Evolutionary conservation across 345 rosid species (phyloP).

Genomic region (Salix arbutifolia): DNA sequence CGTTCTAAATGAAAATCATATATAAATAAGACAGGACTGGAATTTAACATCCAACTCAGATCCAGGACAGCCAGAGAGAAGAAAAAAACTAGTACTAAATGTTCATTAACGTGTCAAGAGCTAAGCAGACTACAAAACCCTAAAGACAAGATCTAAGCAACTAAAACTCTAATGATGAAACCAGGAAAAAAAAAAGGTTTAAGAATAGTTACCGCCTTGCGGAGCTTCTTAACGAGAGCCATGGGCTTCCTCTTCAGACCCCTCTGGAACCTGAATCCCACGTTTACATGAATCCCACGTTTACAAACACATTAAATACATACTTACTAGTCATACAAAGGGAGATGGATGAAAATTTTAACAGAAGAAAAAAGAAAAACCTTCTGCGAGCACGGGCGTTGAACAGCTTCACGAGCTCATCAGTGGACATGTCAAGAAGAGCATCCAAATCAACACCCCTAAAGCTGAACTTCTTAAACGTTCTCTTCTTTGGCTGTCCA

Average conservation of each 20-base stretch:
- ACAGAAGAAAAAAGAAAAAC: neutral
- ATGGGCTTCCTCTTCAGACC: slow-evolving; percentile 54
- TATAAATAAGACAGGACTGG: no score
- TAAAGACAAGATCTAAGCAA: neutral
- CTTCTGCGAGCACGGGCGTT: slow-evolving; percentile 28
- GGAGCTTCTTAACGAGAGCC: slow-evolving; percentile 35
- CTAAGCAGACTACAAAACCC: neutral
- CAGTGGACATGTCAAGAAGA: slow-evolving; percentile 31
- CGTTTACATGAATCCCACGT: slow-evolving; percentile 10
- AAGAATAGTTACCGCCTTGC: slow-evolving; percentile 24
- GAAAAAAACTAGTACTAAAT: neutral
- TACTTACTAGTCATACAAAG: no score
- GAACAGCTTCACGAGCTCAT: slow-evolving; percentile 32
- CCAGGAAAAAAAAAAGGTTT: neutral
- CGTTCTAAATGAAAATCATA: neutral
- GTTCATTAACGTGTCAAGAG: neutral
- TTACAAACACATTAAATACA: neutral
- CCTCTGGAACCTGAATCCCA: slow-evolving; percentile 66
- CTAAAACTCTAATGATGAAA: neutral
- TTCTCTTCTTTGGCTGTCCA: slow-evolving; percentile 29
- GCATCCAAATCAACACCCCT: slow-evolving; percentile 37
- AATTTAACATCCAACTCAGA: neutral
- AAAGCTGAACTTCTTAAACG: slow-evolving; percentile 34
- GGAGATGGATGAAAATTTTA: neutral
- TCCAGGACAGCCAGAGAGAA: neutral